Base-by-base conservation (phyloP, 805 yeast genomes). In the Yamadazyma laniorum region DNA sequence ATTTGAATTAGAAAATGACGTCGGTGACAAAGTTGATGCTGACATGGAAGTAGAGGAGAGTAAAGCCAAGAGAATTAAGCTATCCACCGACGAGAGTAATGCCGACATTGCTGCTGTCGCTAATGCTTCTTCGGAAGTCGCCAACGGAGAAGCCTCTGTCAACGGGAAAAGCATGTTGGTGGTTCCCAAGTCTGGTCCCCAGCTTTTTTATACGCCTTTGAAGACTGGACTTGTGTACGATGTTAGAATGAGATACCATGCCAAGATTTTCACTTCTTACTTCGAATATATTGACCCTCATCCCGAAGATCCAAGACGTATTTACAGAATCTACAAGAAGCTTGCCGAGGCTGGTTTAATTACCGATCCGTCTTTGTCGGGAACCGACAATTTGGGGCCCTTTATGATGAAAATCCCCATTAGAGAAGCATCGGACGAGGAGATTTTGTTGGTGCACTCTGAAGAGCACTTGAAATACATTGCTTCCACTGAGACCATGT, bases 301-400 rank as follows among this genome's bases (percentile, higher is more conserved):
- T 58, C 99, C 99, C 4, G 99, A 93, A 59, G 99, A 93, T 56
- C 99, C 99, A 8, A 75, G 99, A 45, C 79, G 99, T 50, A 90
- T 91, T 25, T 93, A 90, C 63, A 75, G 98, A 40, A 86, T 93
- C 32, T 93, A 93, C 67, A 89, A 93, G 63, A 84, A 85, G 29
- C 72, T 93, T 30, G 97, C 96, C 0, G 97, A 93, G 55, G 89
- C 93, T 26, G 99, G 99, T 0, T 70, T 93, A 12, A 82, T 93
- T 39, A 75, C 68, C 25, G 97, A 91, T 56, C 83, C 87, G 12
- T 74, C 84, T 7, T 67, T 89, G 34, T 75, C 84, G 2, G 90
- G 86, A 5, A 61, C 75, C 5, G 85, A 82, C 35, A 81, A 85
- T 21, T 79, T 91, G 40, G 97, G 97, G 14, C 85, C 84, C 6